Conservation (phyloP, 805 yeast species). For the Teunomyces aglyptinius region DNA sequence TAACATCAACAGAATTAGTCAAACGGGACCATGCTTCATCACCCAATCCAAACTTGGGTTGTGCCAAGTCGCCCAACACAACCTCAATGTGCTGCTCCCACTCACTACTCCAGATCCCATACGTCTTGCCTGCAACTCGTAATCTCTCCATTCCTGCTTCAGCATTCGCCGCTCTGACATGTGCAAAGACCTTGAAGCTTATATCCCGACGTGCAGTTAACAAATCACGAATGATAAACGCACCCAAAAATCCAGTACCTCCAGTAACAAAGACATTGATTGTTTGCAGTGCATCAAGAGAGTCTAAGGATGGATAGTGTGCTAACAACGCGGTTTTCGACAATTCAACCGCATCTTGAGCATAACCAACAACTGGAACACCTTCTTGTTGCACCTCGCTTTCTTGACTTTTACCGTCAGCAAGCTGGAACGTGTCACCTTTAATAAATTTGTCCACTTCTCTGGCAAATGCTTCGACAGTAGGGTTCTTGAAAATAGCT, state of each 20-base stretch:
- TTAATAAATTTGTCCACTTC: constrained; percentile 61
- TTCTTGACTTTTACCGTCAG: constrained; percentile 23
- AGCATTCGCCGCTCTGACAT: constrained; percentile 79
- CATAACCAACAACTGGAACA: constrained; percentile 47
- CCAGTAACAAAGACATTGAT: constrained; percentile 86
- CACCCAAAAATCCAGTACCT: constrained; percentile 93
- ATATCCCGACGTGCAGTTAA: constrained; percentile 50
- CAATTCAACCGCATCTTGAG: constrained; percentile 67
- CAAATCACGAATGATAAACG: constrained; percentile 79
- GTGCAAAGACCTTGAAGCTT: constrained; percentile 70
- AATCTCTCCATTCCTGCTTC: constrained; percentile 75
- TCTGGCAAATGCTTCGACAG: constrained; percentile 72
- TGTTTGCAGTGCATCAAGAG: constrained; percentile 30
- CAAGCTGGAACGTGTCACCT: constrained; percentile 48
- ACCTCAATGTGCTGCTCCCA: constrained; percentile 61
- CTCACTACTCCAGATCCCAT: constrained; percentile 72
- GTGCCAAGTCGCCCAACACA: constrained; percentile 79
- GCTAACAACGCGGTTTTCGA: constrained; percentile 38
- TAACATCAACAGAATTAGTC: constrained; percentile 64
- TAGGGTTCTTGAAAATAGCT: constrained; percentile 84
- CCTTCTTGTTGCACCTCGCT: constrained; percentile 26
- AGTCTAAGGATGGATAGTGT: constrained; percentile 45
- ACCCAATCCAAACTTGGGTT: constrained; percentile 67
- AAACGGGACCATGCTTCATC: constrained; percentile 57
- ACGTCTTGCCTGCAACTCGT: constrained; percentile 69